Conservation (phyloP, 1,284 basidiomycete species). For the Irpex rosettiformis region DNA sequence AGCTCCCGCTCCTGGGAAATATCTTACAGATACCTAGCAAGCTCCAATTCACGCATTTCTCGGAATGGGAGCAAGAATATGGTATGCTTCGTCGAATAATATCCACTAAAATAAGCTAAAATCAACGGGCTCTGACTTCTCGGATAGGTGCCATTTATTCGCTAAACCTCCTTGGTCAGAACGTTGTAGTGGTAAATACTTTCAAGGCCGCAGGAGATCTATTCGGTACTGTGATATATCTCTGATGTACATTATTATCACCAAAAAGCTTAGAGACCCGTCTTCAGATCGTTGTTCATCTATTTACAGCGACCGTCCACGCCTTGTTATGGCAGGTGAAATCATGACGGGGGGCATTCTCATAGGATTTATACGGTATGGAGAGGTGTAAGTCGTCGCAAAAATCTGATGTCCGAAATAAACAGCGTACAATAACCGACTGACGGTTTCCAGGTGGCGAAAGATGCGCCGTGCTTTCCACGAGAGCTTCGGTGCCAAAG, state of each 20-base stretch:
- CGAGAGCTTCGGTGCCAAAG: neutral
- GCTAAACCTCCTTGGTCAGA: constrained; percentile 52
- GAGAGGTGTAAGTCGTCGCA: neutral
- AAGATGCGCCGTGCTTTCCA: neutral
- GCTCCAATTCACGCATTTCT: neutral
- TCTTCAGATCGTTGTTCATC: constrained; percentile 36
- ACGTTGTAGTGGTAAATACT: constrained; percentile 56
- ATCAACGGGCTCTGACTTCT: neutral
- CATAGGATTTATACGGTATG: neutral
- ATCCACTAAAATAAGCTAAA: neutral
- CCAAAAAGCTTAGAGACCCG: no score
- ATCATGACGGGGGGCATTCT: constrained; percentile 23
- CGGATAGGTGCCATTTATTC: constrained; percentile 51
- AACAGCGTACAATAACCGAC: neutral
- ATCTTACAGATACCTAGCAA: neutral
- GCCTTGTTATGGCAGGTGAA: constrained; percentile 51
- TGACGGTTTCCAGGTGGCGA: no score
- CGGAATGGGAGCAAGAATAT: neutral
- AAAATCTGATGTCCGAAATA: neutral
- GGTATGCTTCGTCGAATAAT: neutral
- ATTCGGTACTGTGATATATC: constrained; percentile 39
- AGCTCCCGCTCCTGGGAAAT: neutral
- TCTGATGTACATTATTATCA: neutral
- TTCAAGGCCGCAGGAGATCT: constrained; percentile 49
- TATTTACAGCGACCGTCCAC: constrained; percentile 63